Percentiles rank a stretch among this genome's conserved stretches.
Evolutionary conservation across 352 stramenopile genomes (phyloP).

Genomic region (Phytophthora melonis): DNA sequence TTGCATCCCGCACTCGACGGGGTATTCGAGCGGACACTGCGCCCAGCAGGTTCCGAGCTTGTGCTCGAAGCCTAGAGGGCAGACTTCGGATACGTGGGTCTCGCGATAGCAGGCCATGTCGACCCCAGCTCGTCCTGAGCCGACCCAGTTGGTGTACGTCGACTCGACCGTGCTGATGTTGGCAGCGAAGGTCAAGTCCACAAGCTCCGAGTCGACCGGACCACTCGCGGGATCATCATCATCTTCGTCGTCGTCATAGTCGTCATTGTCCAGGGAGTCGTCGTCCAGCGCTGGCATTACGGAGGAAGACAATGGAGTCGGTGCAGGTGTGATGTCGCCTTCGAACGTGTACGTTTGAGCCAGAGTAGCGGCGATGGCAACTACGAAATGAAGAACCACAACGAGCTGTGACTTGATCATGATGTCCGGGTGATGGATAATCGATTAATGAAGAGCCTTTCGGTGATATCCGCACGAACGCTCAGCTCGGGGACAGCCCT

Average conservation of each 20-base stretch:
- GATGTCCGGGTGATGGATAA: neutral
- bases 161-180: conserved; percentile 27
- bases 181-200: conserved; percentile 3
- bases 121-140: conserved; percentile 16
- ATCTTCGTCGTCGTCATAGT: conserved; percentile 3
- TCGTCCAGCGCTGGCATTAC: neutral
- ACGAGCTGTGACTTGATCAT: conserved; percentile 7
- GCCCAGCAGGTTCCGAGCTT: conserved; percentile 68
- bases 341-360: conserved; percentile 10
- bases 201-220: neutral
- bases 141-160: conserved; percentile 19
- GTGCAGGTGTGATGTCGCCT: neutral
- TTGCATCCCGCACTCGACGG: conserved; percentile 63
- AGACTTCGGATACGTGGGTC: conserved; percentile 37
- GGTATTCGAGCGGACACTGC: conserved; percentile 71
- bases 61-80: conserved; percentile 50
- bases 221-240: neutral
- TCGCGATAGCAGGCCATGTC: conserved; percentile 61
- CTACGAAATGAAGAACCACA: neutral
- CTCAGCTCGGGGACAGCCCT: conserved; percentile 5
- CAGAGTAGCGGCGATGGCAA: neutral
- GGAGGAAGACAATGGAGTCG: neutral
- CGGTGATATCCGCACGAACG: neutral
- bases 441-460: conserved; percentile 14
- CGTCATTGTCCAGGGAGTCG: conserved; percentile 9